These are phyloP conservation scores for Vicia sativa DNA, from an alignment of 306 rosid species.

Conservation along the genomic window DNA sequence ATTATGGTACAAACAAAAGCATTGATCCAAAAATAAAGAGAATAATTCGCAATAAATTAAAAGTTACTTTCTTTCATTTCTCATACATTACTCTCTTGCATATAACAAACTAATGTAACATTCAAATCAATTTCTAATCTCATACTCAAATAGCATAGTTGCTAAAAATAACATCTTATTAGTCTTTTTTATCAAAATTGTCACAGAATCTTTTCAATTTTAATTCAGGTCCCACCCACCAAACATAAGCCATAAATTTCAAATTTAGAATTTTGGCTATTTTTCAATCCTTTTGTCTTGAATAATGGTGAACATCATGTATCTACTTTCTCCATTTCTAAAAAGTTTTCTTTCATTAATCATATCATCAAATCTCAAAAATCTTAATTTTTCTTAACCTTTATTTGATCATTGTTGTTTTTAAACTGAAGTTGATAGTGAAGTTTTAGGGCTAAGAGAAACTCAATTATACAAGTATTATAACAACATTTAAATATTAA, in stretches of 20 bases:
- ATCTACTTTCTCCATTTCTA: constrained; percentile 5
- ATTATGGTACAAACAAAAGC: neutral
- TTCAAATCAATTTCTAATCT: neutral
- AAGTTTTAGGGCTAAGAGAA: too few species aligned
- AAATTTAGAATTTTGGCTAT: neutral
- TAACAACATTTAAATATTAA: too few species aligned
- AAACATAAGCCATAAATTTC: neutral
- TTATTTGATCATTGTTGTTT: constrained; percentile 30
- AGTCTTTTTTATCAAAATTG: constrained; percentile 30
- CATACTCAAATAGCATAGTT: neutral
- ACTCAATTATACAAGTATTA: too few species aligned
- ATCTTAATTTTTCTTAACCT: neutral
- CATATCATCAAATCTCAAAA: constrained; percentile 9
- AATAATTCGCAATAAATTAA: neutral
- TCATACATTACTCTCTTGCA: too few species aligned
- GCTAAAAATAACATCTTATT: neutral
- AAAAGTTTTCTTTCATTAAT: constrained; percentile 20
- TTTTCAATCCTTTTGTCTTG: constrained; percentile 24
- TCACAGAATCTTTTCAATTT: constrained; percentile 13
- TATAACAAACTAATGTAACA: too few species aligned
- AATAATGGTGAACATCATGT: constrained; percentile 20
- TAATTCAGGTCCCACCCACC: neutral
- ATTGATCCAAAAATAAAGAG: neutral
- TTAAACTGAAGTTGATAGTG: too few species aligned
- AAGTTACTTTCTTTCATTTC: constrained; percentile 12